Evolutionary conservation across 768 basidiomycete species (phyloP).

Genomic region (Trametopsis cervina): DNA sequence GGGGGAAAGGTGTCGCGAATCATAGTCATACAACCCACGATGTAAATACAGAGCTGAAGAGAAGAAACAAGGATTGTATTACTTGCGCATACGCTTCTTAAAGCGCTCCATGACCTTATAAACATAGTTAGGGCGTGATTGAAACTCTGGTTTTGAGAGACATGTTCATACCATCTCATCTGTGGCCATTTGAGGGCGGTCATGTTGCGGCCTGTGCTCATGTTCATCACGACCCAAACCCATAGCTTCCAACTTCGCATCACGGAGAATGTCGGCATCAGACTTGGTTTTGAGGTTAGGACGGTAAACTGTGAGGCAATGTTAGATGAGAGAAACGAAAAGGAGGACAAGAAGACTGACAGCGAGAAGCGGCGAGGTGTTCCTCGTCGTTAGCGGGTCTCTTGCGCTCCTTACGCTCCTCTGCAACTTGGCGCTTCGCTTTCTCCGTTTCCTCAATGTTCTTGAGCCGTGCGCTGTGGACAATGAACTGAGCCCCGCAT

Average conservation of each 20-base stretch:
- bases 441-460: conserved; percentile 99
- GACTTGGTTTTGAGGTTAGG: conserved; percentile 80
- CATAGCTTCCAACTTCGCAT: conserved; percentile 84
- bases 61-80: conserved; percentile 12
- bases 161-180: conserved; percentile 70
- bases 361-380: conserved; percentile 81
- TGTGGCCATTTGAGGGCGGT: conserved; percentile 76
- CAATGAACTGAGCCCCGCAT: background rate
- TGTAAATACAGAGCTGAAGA: too few species aligned
- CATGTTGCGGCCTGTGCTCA: conserved; percentile 35
- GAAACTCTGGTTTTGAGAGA: background rate
- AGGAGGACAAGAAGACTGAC: conserved; percentile 44
- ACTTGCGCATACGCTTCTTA: conserved; percentile 92
- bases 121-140: conserved; percentile 1
- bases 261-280: conserved; percentile 80
- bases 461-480: conserved; percentile 70
- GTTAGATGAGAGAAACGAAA: conserved; percentile 3
- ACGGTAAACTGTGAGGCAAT: conserved; percentile 59
- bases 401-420: conserved; percentile 55
- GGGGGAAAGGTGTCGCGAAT: too few species aligned
- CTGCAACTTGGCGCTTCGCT: conserved; percentile 81
- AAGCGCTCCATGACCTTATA: conserved; percentile 91
- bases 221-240: conserved; percentile 55
- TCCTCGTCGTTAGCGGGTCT: conserved; percentile 60
- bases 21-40: too few species aligned